These are phyloP conservation scores for Suhomyces tanzawaensis DNA, from an alignment of 805 yeast species.

Conservation along the genomic window DNA sequence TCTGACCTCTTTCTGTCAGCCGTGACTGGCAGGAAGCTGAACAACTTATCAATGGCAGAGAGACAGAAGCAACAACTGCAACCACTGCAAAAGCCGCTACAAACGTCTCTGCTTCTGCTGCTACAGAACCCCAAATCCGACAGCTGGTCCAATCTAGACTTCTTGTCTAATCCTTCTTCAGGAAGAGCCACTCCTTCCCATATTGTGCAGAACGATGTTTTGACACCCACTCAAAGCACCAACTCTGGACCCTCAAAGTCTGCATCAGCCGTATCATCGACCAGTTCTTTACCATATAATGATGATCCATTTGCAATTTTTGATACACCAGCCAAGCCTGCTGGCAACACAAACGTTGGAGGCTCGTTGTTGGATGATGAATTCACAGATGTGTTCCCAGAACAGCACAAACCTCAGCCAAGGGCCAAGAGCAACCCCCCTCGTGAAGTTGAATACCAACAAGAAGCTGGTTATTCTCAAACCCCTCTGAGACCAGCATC, in stretches of 20 bases:
- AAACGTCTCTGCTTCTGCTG: slow-evolving; percentile 1
- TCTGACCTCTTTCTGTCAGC: slow-evolving; percentile 39
- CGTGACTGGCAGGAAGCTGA: slow-evolving; percentile 6
- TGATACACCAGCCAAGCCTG: slow-evolving; percentile 4
- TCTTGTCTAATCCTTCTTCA: slow-evolving; percentile 1
- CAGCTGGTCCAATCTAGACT: slow-evolving; percentile 7
- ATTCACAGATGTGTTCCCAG: slow-evolving; percentile 37
- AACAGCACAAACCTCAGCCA: background rate
- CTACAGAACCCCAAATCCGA: slow-evolving; percentile 1
- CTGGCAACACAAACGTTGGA: slow-evolving; percentile 1
- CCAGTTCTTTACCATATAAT: background rate
- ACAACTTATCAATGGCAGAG: slow-evolving; percentile 8
- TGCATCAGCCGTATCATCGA: background rate
- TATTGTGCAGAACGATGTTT: background rate
- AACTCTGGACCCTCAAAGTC: background rate
- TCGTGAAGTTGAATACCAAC: background rate
- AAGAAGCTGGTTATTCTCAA: background rate
- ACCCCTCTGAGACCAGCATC: background rate
- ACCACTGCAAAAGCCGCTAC: background rate
- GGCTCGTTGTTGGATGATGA: slow-evolving; percentile 39
- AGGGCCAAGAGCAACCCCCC: background rate
- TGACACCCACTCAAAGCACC: background rate
- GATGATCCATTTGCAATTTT: slow-evolving; percentile 29
- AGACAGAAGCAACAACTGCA: slow-evolving; percentile 10
- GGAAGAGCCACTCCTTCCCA: background rate